Base-by-base conservation (phyloP, 345 rosid genomes). In the Streptanthus diversifolius region DNA sequence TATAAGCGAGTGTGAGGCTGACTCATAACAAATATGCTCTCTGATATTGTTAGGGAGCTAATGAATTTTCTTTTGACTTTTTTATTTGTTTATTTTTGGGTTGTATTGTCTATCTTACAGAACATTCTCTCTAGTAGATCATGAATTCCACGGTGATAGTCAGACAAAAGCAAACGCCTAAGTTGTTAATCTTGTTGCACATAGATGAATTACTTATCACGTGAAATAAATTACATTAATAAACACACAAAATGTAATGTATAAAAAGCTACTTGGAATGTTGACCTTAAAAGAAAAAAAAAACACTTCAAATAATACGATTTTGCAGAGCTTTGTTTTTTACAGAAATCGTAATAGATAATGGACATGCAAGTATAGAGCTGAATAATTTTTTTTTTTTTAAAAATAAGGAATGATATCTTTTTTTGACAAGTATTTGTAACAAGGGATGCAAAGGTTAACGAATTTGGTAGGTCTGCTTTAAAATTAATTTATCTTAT, bases 51-150 rank as follows among this genome's bases (percentile, higher is more conserved):
- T 32, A 17, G 32, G 21, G 37, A 25, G 14, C 53, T 62, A 52
- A 71, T 61, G 36, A 63, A 72, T 30, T 27, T 48, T 70, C 14
- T 70, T 36, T 36, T 33, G 57, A 70, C 66, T 12, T 53, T 7
- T 14, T 22, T 17, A 1, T 5, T 15, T 21, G 0, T 36, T 10
- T 9, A 7, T 32, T 33, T 13, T 12, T 5, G 12, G 15, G 21
- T 21, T n/a, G 27, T 35, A 21, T 45, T 13, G 21, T 45, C 41
- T 45, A 10, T 35, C 30, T 1, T 30, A 39, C 8, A 39, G 15
- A 39, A 40, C 39, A 3, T 0, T 5, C 22, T 48, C 48, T 36
- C 25, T 37, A 37, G 35, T 33, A 21, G 53, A 49, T 21, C 19
- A 8, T 65, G 14, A 64, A 32, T 21, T 49, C 7, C 54, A 21